Evolutionary conservation across 2,329 filamentous ascomycete genomes (phyloP).

Genomic region (Onygenales sp.): DNA sequence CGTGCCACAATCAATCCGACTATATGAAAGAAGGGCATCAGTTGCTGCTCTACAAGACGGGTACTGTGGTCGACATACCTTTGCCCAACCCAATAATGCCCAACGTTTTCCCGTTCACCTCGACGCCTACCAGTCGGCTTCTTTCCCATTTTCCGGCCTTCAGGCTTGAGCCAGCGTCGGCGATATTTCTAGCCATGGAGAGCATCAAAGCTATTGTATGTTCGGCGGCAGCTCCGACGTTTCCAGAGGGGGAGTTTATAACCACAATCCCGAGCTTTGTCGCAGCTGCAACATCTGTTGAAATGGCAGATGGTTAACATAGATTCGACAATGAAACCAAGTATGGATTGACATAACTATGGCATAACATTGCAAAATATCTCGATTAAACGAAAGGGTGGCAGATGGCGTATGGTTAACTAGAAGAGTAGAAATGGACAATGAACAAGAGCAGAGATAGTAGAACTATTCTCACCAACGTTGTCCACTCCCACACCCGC

Average conservation of each 20-base stretch:
- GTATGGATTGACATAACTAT: background rate
- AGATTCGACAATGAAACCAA: background rate
- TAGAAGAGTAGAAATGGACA: background rate
- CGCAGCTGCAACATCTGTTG: slow-evolving; percentile 55
- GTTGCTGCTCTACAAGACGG: background rate
- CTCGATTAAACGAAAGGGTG: background rate
- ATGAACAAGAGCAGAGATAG: background rate
- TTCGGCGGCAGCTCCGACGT: slow-evolving; percentile 71
- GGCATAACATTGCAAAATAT: background rate
- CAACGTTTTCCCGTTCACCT: slow-evolving; percentile 67
- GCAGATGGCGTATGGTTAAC: background rate
- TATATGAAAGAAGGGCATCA: slow-evolving; percentile 15
- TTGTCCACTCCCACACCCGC: slow-evolving; percentile 79
- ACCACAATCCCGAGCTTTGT: slow-evolving; percentile 68
- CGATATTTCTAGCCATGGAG: slow-evolving; percentile 64
- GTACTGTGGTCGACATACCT: slow-evolving; percentile 31
- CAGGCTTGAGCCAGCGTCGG: slow-evolving; percentile 57
- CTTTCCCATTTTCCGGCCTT: slow-evolving; percentile 69
- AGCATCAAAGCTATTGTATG: slow-evolving; percentile 68
- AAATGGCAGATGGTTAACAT: background rate
- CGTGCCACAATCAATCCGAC: slow-evolving; percentile 70
- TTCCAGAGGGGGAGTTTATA: slow-evolving; percentile 69
- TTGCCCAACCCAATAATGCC: slow-evolving; percentile 75
- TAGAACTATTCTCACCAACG: slow-evolving; percentile 39
- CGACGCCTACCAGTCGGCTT: slow-evolving; percentile 63